These are phyloP conservation scores for Alternaria sp. DNA, from an alignment of 2,329 filamentous ascomycete species.

Conservation along the genomic window DNA sequence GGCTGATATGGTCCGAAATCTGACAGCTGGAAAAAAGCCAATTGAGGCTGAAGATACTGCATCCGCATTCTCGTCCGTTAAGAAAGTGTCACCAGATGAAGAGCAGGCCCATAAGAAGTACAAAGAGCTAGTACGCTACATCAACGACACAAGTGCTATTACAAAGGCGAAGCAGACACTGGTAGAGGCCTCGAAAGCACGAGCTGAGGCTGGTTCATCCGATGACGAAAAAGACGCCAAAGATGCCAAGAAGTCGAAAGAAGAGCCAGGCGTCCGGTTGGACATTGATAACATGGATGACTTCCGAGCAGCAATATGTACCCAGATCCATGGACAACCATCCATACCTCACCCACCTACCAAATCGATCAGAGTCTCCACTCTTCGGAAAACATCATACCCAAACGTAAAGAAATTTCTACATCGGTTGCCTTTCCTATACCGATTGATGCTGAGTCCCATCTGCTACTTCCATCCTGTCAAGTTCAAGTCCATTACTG, in stretches of 20 bases:
- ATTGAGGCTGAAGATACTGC: conserved; percentile 38
- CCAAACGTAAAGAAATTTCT: conserved; percentile 56
- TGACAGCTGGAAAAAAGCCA: conserved; percentile 54
- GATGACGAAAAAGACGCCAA: conserved; percentile 37
- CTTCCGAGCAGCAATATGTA: conserved; percentile 61
- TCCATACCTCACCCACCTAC: conserved; percentile 62
- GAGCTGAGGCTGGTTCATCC: conserved; percentile 34
- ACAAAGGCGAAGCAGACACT: conserved; percentile 39
- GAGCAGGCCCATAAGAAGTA: conserved; percentile 56
- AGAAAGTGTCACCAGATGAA: conserved; percentile 57
- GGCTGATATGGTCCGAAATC: conserved; percentile 37
- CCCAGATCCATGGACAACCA: conserved; percentile 58
- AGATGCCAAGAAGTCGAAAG: conserved; percentile 4
- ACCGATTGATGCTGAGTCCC: conserved; percentile 59
- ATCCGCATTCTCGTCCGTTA: conserved; percentile 53
- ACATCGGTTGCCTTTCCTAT: conserved; percentile 61
- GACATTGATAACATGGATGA: conserved; percentile 51
- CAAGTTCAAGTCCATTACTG: conserved; percentile 60
- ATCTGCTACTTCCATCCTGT: conserved; percentile 64
- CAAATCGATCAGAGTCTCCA: conserved; percentile 60
- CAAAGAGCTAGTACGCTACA: conserved; percentile 50
- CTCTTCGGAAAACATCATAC: conserved; percentile 55
- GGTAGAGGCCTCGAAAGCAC: conserved; percentile 32
- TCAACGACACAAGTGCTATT: conserved; percentile 42
- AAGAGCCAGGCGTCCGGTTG: conserved; percentile 32